Evolutionary conservation across 192 early-diverging fungal genomes (phyloP), one percentile per base, ranked within the genome.

Genomic region (Funneliformis geosporum): DNA sequence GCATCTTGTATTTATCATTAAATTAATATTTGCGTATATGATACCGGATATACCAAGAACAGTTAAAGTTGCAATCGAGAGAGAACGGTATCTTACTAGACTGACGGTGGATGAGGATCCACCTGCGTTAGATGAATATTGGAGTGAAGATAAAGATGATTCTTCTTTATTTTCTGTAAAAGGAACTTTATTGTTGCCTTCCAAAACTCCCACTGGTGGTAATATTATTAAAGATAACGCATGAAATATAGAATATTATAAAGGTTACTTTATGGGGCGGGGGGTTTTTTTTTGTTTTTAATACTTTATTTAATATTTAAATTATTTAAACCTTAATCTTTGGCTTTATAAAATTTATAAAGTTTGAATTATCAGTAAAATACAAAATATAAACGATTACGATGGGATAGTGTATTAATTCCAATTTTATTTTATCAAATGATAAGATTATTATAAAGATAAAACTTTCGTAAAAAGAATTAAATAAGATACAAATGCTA

Each of bases 1-100:
- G 86, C 86, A 85, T 47, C 9, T 83, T 11, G 86, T 87, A 12
- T 85, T 85, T 38, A 39, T 85, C 18, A 18, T 83, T 77, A 87
- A 87, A 60, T 59, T 81, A 18, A 55, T 60, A 9, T 78, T 87
- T 60, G 76, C 84, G 5, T 82, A 85, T 60, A 38, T 82, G 44
- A 84, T 87, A 43, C 80, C 82, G 0, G 82, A 87, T 76, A 47
- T 78, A 21, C 82, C 86, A 18, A 55, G 43, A 27, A 79, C 80
- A 1, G 84, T 87, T 5, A 81, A 79, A 16, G 44, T 83, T 60
- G 86, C 86, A 2, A 83, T 87, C 38, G 84, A 83, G 9, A 82
- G 84, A 39, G 86, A 87, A 72, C 71, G 74, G 21, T 87, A 87
- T 64, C 71, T 80, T 55, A 21, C 50, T 55, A 55, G 50, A 55